phyloP scores from a whole-genome alignment of 495 filamentous ascomycete genomes.

The Talaromyces trachyspermus region DNA sequence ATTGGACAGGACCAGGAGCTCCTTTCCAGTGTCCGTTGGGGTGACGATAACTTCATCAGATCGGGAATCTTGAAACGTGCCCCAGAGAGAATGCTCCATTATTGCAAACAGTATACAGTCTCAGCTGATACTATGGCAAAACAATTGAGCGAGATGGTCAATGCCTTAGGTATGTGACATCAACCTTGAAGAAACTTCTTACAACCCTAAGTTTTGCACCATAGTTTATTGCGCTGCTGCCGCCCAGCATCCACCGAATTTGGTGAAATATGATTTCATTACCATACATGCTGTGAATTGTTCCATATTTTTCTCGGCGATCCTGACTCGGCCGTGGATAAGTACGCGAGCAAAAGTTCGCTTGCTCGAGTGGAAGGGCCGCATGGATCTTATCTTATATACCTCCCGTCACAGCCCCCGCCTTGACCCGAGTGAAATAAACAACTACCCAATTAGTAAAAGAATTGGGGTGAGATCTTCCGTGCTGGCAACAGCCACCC shows the following conservation, averaged over 20 bases:
- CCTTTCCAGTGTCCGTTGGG: conserved; percentile 34
- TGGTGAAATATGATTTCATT: conserved; percentile 74
- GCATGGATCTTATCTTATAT: conserved; percentile 62
- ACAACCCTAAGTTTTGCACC: background rate
- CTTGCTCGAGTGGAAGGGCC: conserved; percentile 68
- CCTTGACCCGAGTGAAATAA: conserved; percentile 47
- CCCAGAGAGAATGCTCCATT: conserved; percentile 50
- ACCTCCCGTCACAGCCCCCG: conserved; percentile 50
- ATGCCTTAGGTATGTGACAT: conserved; percentile 42
- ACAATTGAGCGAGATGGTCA: conserved; percentile 69
- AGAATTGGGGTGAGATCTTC: conserved; percentile 52
- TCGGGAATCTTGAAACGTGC: conserved; percentile 60
- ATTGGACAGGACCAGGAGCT: conserved; percentile 50
- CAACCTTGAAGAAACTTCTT: background rate
- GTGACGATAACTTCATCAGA: conserved; percentile 54
- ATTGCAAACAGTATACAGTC: conserved; percentile 54
- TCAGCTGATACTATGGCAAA: conserved; percentile 55
- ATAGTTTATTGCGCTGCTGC: conserved; percentile 52
- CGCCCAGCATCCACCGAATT: conserved; percentile 55
- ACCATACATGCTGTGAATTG: conserved; percentile 61
- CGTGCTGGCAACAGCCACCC: conserved; percentile 41
- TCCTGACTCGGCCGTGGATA: conserved; percentile 34
- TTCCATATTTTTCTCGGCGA: conserved; percentile 54
- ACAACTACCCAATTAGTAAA: conserved; percentile 33
- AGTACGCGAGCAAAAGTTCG: conserved; percentile 47